Conservation (phyloP, 1,284 basidiomycete genomes). For the Ceratobasidium papillatum region DNA sequence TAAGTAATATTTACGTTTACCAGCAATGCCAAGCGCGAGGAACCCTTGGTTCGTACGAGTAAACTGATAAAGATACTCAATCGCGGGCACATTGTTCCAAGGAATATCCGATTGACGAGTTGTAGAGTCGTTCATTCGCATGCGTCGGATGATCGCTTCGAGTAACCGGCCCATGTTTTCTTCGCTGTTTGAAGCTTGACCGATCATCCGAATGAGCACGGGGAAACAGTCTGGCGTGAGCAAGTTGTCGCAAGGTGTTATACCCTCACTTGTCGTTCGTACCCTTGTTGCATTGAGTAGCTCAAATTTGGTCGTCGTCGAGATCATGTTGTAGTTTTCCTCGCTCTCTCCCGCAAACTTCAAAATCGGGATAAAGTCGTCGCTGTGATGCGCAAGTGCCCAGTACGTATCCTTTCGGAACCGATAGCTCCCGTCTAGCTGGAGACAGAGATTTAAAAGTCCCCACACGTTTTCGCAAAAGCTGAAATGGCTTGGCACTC, state of each 20-base stretch:
- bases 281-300: background rate
- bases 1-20: background rate
- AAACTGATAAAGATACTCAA: background rate
- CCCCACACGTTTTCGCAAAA: background rate
- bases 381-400: background rate
- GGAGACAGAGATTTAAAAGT: background rate
- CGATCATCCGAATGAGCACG: conserved; percentile 11
- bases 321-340: background rate
- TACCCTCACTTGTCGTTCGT: background rate
- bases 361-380: background rate
- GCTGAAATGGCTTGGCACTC: background rate
- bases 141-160: background rate
- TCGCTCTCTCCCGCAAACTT: background rate
- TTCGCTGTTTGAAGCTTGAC: background rate
- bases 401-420: background rate
- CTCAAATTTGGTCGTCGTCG: background rate
- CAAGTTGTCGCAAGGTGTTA: background rate
- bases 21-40: background rate
- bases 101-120: background rate
- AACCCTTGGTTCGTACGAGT: background rate
- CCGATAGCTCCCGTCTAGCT: background rate
- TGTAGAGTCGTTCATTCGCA: background rate
- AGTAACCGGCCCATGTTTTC: background rate
- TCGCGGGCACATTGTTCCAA: conserved; percentile 5
- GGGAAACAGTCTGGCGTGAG: background rate